phyloP scores from a whole-genome alignment of 495 filamentous ascomycete genomes.

The Neurospora sp. region DNA sequence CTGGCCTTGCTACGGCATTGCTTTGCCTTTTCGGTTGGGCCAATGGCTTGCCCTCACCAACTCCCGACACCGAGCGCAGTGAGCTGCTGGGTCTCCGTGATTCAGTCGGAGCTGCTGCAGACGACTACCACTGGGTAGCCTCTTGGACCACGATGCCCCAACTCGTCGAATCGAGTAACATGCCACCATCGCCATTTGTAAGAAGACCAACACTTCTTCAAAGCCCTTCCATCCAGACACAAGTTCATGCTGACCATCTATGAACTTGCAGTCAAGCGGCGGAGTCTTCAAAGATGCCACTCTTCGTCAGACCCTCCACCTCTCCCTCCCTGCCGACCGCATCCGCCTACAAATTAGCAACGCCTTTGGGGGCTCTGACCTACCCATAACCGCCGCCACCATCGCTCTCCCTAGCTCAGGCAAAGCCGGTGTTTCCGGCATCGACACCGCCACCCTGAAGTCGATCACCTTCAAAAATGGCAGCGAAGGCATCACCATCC shows the following conservation, averaged over 20 bases:
- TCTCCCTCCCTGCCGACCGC: conserved; percentile 43
- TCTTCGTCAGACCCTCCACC: conserved; percentile 55
- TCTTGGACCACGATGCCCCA: conserved; percentile 62
- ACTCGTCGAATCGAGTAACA: conserved; percentile 50
- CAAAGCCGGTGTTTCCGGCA: conserved; percentile 41
- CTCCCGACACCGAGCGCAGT: neutral
- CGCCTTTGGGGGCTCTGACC: conserved; percentile 50
- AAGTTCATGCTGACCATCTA: neutral
- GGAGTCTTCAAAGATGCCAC: conserved; percentile 44
- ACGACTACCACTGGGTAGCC: conserved; percentile 47
- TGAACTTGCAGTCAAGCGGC: conserved; percentile 7
- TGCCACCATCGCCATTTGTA: conserved; percentile 53
- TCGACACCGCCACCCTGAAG: conserved; percentile 39
- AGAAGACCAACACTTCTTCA: conserved; percentile 8
- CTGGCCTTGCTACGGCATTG: neutral
- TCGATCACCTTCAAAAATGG: conserved; percentile 49
- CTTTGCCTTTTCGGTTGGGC: neutral
- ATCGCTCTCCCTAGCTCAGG: conserved; percentile 43
- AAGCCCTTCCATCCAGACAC: neutral
- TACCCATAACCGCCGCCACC: conserved; percentile 51
- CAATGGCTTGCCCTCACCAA: conserved; percentile 1
- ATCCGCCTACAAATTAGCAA: conserved; percentile 60
- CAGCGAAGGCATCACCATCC: conserved; percentile 39
- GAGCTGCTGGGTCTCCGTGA: neutral
- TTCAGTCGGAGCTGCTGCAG: neutral